phyloP scores from a whole-genome alignment of 2,329 filamentous ascomycete genomes.

The Ceratocystis diversiconidia region DNA sequence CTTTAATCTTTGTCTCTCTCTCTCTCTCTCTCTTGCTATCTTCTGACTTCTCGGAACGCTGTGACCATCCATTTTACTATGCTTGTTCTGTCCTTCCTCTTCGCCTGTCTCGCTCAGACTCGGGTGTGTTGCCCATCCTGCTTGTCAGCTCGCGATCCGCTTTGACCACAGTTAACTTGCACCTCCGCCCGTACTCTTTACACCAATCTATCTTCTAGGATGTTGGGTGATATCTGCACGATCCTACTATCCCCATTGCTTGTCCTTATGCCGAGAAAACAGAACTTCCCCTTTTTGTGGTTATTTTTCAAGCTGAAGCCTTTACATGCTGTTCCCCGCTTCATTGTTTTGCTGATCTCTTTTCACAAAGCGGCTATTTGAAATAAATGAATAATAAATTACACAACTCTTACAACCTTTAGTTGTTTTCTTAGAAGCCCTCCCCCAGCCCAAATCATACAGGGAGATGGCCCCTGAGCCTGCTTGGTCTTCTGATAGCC shows the following conservation, averaged over 20 bases:
- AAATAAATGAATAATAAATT: no score
- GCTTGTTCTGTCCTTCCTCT: neutral
- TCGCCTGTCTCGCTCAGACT: neutral
- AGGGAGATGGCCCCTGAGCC: no score
- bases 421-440: no score
- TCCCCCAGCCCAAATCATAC: no score
- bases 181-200: neutral
- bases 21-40: neutral
- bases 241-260: neutral
- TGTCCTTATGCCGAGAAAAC: neutral
- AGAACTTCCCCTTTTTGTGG: neutral
- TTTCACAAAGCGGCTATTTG: neutral
- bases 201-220: neutral
- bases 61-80: neutral
- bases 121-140: neutral
- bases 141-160: neutral
- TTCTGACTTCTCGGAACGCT: neutral
- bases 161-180: neutral
- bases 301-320: neutral
- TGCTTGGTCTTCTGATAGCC: no score
- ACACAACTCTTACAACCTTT: no score
- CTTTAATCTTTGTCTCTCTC: neutral
- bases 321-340: neutral
- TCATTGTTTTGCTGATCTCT: conserved; percentile 1
- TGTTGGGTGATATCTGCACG: neutral